phyloP scores from a whole-genome alignment of 192 early-diverging fungal genomes.

The Coemansia sp. region DNA sequence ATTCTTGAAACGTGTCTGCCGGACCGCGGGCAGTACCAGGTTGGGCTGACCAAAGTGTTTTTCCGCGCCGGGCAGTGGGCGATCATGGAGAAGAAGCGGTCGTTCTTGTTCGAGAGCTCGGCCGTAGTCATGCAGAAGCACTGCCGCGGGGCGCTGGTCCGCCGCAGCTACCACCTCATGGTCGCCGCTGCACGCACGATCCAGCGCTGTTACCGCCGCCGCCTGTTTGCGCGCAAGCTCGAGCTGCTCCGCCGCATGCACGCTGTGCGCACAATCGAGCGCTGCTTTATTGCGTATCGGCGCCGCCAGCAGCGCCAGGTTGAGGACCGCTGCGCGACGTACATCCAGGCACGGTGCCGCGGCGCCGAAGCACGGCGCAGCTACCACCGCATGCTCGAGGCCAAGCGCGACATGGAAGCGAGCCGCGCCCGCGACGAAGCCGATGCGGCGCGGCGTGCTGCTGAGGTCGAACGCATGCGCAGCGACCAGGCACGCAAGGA shows the following conservation, averaged over 20 bases:
- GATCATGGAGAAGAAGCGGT: constrained; percentile 80
- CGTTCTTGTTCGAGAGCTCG: constrained; percentile 71
- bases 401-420: constrained; percentile 3
- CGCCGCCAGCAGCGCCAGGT: not conserved
- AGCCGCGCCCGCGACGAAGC: constrained; percentile 7
- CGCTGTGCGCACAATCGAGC: constrained; percentile 40
- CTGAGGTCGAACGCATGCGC: constrained; percentile 24
- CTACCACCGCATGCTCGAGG: not conserved
- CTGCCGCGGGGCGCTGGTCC: constrained; percentile 64
- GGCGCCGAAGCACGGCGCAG: not conserved
- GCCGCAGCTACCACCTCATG: constrained; percentile 54
- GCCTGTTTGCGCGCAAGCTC: constrained; percentile 7
- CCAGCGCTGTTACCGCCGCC: constrained; percentile 34
- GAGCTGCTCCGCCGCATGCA: constrained; percentile 7
- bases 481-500: constrained; percentile 17
- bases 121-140: constrained; percentile 77
- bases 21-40: constrained; percentile 80
- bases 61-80: constrained; percentile 88
- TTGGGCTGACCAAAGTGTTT: constrained; percentile 97
- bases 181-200: constrained; percentile 30
- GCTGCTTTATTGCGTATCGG: not conserved
- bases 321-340: not conserved
- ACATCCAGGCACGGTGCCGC: constrained; percentile 6
- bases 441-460: not conserved
- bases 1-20: constrained; percentile 66